Conservation (phyloP, 352 stramenopile genomes). For the Thalassiosira delicatula region DNA sequence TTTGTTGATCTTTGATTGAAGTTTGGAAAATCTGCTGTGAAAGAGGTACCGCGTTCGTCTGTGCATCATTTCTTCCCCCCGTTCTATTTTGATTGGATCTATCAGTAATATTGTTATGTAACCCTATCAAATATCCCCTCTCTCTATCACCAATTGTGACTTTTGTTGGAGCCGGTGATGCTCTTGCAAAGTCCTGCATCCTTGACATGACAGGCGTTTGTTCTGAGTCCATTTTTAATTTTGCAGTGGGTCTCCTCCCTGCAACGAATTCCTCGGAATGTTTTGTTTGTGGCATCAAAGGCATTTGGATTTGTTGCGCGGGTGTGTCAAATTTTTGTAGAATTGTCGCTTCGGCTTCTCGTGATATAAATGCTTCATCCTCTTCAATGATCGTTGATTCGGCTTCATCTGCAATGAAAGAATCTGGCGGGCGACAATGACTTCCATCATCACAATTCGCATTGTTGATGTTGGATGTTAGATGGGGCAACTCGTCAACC, state of each 20-base stretch:
- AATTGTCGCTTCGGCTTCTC: not conserved
- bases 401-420: conserved; percentile 5
- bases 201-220: conserved; percentile 12
- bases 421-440: conserved; percentile 15
- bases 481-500: conserved; percentile 22
- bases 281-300: not conserved
- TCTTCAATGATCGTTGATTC: conserved; percentile 1
- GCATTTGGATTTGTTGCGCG: not conserved
- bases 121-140: too few relatives aligned
- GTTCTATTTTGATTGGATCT: too few relatives aligned
- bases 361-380: too few relatives aligned
- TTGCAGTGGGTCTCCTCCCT: too few relatives aligned
- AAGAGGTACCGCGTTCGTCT: too few relatives aligned
- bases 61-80: too few relatives aligned
- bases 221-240: not conserved
- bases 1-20: conserved; percentile 2
- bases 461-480: conserved; percentile 1
- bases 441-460: conserved; percentile 24
- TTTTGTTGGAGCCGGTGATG: conserved; percentile 39
- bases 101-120: too few relatives aligned
- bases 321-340: conserved; percentile 1
- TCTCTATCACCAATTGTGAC: conserved; percentile 46
- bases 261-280: too few relatives aligned
- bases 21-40: too few relatives aligned
- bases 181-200: conserved; percentile 41